Evolutionary conservation across 2,329 filamentous ascomycete genomes (phyloP).

Genomic region (Hymenotorrendiella dingleyae): DNA sequence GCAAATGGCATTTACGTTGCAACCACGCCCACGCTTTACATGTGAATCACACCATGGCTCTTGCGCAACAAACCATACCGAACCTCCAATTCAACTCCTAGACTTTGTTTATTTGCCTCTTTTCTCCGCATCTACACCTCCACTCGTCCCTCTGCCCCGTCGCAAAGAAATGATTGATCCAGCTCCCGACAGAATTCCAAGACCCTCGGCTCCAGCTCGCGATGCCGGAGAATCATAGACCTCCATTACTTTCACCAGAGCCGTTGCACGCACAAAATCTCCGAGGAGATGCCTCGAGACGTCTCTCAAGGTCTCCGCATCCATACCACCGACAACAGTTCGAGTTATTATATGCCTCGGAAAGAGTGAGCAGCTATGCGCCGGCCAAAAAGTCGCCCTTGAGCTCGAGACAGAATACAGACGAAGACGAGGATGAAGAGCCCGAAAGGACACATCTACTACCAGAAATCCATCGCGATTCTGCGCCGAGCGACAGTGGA

Average conservation of each 20-base stretch:
- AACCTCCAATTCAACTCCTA: background rate
- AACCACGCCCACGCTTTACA: too few species aligned
- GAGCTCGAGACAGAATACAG: constrained; percentile 24
- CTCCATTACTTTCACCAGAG: constrained; percentile 9
- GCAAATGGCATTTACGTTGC: too few species aligned
- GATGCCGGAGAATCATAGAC: constrained; percentile 25
- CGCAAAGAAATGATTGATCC: constrained; percentile 19
- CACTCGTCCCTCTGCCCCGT: background rate
- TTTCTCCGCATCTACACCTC: background rate
- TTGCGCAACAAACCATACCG: constrained; percentile 5
- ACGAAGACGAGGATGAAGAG: constrained; percentile 32
- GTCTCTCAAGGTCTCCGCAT: constrained; percentile 52
- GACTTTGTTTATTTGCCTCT: too few species aligned
- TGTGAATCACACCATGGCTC: constrained; percentile 12
- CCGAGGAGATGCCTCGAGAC: constrained; percentile 21
- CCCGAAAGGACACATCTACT: constrained; percentile 15
- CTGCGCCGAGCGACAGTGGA: constrained; percentile 76
- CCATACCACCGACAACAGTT: constrained; percentile 57
- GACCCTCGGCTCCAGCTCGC: constrained; percentile 14
- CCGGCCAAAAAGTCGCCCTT: constrained; percentile 22
- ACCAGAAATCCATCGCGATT: constrained; percentile 21
- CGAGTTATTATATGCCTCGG: constrained; percentile 48
- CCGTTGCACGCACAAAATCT: constrained; percentile 20
- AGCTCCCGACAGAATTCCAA: constrained; percentile 13
- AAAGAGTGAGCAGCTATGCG: constrained; percentile 29